A percentile compares a stretch with the other conserved stretches of the same genome.
Evolutionary conservation across 2,329 filamentous ascomycete genomes (phyloP).

Genomic region (Diaporthe sp.): DNA sequence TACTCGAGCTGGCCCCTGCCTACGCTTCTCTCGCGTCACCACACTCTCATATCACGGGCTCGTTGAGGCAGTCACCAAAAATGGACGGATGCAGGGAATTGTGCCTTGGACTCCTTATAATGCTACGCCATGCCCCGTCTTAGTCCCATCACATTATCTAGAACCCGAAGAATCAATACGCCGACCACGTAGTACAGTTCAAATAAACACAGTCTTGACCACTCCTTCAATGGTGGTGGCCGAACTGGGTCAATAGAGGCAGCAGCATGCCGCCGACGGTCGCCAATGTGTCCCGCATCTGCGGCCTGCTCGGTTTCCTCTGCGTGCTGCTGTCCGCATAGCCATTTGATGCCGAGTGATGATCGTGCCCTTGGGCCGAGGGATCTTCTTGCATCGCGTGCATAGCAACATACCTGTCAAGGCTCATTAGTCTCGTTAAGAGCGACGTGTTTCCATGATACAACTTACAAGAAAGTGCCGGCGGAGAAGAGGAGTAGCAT

Average conservation of each 20-base stretch:
- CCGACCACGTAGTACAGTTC: slow-evolving; percentile 1
- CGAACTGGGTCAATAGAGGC: slow-evolving; percentile 81
- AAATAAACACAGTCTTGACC: neutral
- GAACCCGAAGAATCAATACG: slow-evolving; percentile 6
- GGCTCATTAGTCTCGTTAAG: neutral
- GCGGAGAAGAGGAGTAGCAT: slow-evolving; percentile 95
- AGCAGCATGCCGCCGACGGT: slow-evolving; percentile 82
- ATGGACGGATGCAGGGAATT: neutral
- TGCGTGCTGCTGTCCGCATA: slow-evolving; percentile 61
- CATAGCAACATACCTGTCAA: slow-evolving; percentile 90
- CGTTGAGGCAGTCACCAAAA: neutral
- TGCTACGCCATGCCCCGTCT: slow-evolving; percentile 6
- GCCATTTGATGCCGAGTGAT: slow-evolving; percentile 60
- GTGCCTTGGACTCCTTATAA: slow-evolving; percentile 27
- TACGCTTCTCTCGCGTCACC: neutral
- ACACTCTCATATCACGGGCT: neutral
- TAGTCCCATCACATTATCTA: neutral
- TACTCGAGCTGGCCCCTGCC: neutral
- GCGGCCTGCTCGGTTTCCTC: slow-evolving; percentile 64
- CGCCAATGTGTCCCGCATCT: slow-evolving; percentile 75
- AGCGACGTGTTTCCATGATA: neutral
- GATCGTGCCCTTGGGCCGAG: slow-evolving; percentile 61
- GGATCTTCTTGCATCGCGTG: slow-evolving; percentile 92
- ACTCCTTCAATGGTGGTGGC: slow-evolving; percentile 71
- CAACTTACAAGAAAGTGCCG: slow-evolving; percentile 89